Evolutionary conservation across 768 basidiomycete species (phyloP).

Genomic region (Hydnum rufescens): DNA sequence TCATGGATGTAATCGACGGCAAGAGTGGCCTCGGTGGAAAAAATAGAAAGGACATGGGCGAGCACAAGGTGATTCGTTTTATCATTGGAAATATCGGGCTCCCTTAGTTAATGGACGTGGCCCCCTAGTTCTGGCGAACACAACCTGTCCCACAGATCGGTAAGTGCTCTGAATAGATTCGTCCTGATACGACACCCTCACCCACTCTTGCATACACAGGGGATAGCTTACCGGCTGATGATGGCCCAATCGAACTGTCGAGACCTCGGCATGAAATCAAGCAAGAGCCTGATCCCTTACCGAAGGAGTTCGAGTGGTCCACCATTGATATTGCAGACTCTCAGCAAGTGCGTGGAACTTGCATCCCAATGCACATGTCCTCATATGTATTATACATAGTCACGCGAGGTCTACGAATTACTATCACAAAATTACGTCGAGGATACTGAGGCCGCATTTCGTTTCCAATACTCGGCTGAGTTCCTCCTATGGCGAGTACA

Average conservation of each 20-base stretch:
- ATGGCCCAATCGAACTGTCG: slow-evolving; percentile 78
- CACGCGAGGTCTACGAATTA: slow-evolving; percentile 64
- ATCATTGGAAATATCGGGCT: neutral
- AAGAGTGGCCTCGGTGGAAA: slow-evolving; percentile 57
- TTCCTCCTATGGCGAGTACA: slow-evolving; percentile 66
- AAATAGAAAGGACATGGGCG: slow-evolving; percentile 63
- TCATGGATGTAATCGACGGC: slow-evolving; percentile 71
- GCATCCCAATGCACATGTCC: slow-evolving; percentile 6
- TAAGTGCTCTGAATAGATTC: slow-evolving; percentile 14
- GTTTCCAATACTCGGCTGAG: slow-evolving; percentile 89
- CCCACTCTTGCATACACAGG: slow-evolving; percentile 22
- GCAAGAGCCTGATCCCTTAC: slow-evolving; percentile 73
- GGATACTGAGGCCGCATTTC: slow-evolving; percentile 87
- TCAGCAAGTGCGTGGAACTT: slow-evolving; percentile 37
- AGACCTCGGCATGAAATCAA: slow-evolving; percentile 60
- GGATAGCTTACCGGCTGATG: slow-evolving; percentile 42
- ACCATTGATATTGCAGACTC: slow-evolving; percentile 59
- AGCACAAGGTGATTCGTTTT: slow-evolving; percentile 61
- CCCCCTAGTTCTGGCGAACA: slow-evolving; percentile 80
- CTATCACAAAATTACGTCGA: slow-evolving; percentile 91
- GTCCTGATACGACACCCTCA: neutral
- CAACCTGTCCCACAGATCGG: slow-evolving; percentile 91
- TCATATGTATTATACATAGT: neutral
- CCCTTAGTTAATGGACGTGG: slow-evolving; percentile 2
- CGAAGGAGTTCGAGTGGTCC: slow-evolving; percentile 86